A percentile compares a stretch with the other conserved stretches of the same genome.
phyloP scores from a whole-genome alignment of 345 rosid species.

The Microcos paniculata region DNA sequence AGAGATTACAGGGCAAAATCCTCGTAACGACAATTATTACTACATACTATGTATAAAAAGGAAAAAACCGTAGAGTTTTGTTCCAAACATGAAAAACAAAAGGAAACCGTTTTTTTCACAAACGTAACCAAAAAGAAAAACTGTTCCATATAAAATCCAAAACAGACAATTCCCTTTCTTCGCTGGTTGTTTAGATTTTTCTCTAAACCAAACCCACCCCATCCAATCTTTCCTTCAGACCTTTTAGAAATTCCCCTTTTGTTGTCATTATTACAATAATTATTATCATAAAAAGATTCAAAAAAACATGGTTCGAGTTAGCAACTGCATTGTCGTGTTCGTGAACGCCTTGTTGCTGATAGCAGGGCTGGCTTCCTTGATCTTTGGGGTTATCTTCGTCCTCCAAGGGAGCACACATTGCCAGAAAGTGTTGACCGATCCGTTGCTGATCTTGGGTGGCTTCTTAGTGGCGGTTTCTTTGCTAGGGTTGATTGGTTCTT shows the following conservation, averaged over 20 bases:
- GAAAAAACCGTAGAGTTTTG: too few species aligned
- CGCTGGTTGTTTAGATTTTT: not conserved
- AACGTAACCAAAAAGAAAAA: not conserved
- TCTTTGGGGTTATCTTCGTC: not conserved
- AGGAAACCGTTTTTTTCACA: not conserved
- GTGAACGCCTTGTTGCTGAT: not conserved
- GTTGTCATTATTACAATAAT: not conserved
- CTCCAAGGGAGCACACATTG: not conserved
- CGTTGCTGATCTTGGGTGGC: slow-evolving; percentile 3
- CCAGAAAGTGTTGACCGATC: not conserved
- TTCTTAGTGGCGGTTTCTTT: not conserved
- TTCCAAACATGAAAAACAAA: too few species aligned
- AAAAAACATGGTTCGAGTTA: not conserved
- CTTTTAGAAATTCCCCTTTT: too few species aligned
- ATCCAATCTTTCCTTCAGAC: not conserved
- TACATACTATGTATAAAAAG: too few species aligned
- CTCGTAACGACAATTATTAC: too few species aligned
- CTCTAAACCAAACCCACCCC: not conserved
- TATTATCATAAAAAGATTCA: not conserved
- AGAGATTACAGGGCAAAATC: too few species aligned
- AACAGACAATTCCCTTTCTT: not conserved
- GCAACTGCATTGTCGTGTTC: slow-evolving; percentile 2
- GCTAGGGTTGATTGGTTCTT: slow-evolving; percentile 9
- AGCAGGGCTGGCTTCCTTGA: not conserved
- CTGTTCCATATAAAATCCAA: not conserved